Conservation (phyloP, 441 rosid genomes). For the Biscutella laevigata region DNA sequence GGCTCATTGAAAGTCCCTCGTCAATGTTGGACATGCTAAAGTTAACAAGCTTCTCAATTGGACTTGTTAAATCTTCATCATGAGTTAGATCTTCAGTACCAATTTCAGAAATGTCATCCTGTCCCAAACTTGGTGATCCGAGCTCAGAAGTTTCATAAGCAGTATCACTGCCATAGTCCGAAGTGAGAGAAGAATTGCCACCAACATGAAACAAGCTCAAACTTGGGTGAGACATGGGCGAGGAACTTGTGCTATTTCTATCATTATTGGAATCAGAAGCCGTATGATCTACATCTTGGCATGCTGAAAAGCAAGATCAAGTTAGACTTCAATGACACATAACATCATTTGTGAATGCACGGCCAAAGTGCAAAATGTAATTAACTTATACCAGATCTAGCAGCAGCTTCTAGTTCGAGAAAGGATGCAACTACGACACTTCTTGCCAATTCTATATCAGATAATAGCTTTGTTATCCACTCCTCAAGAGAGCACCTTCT, state of each 20-base stretch:
- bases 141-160: conserved; percentile 85
- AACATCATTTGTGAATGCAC: conserved; percentile 9
- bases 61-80: conserved; percentile 60
- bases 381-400: conserved; percentile 78
- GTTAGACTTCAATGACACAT: conserved; percentile 8
- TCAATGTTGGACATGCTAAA: conserved; percentile 76
- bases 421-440: conserved; percentile 77
- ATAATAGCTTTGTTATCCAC: conserved; percentile 90
- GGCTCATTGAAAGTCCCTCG: conserved; percentile 80
- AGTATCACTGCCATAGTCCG: conserved; percentile 93
- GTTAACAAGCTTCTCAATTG: conserved; percentile 57
- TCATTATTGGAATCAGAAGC: conserved; percentile 41
- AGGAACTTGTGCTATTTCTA: conserved; percentile 32
- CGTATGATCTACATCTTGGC: conserved; percentile 53
- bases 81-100: conserved; percentile 46
- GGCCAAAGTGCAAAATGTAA: conserved; percentile 3
- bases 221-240: conserved; percentile 33
- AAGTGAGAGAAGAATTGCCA: conserved; percentile 60
- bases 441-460: conserved; percentile 92
- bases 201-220: conserved; percentile 45
- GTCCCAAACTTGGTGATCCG: conserved; percentile 68
- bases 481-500: conserved; percentile 93
- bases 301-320: conserved; percentile 50
- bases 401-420: conserved; percentile 98
- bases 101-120: conserved; percentile 52